Base-by-base conservation (phyloP, 202 grass and related monocot genomes). In the Schoenoplectus triqueter region DNA sequence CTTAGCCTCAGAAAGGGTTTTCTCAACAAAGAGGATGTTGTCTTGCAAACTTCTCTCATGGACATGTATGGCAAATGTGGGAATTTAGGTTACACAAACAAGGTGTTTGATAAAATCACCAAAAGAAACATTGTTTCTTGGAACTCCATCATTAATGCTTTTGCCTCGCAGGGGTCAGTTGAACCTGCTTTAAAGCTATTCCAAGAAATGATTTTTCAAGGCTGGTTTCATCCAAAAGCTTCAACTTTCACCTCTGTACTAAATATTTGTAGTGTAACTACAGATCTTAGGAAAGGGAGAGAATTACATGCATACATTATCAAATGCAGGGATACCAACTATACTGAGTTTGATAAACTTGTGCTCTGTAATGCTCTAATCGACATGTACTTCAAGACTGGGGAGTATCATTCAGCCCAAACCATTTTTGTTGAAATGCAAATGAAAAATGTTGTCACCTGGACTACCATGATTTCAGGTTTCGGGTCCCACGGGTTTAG, bases 321-420 rank as follows among this genome's bases (percentile, higher is more conserved):
- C 13, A 87, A 83, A 77, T 75, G 48, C 14, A 45, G 56, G 20
- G 42, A 45, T 15, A 15, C 73, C 13, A 18, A 54, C 15, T 46
- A 55, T 6, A 20, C 42, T 21, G 47, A 51, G 70, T 51, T 73
- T 5, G 70, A 73, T 73, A 87, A 94, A 39, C 3, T 92, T 8
- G 80, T 85, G 82, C 74, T 92, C 65, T 88, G 66, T 65, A 97
- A 97, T 85, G 85, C 94, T 65, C 79, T 93, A 50, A 84, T 97
- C 59, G 91, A 94, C 84, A 97, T 97, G 94, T 94, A 97, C 76
- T 85, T 90, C 78, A 92, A 97, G 85, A 97, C 91, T 83, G 94
- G 91, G 15, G 65, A 84, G 0, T 80, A 84, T 46, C 74, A 86
- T 75, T 88, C 87, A 77, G 86, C 94, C 2, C 74, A 87, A 86